Percentiles rank a stretch among this genome's conserved stretches.
These are phyloP conservation scores for Brachypodium distachyon DNA, from an alignment of 202 grass and related monocot species.

Conservation along the genomic window DNA sequence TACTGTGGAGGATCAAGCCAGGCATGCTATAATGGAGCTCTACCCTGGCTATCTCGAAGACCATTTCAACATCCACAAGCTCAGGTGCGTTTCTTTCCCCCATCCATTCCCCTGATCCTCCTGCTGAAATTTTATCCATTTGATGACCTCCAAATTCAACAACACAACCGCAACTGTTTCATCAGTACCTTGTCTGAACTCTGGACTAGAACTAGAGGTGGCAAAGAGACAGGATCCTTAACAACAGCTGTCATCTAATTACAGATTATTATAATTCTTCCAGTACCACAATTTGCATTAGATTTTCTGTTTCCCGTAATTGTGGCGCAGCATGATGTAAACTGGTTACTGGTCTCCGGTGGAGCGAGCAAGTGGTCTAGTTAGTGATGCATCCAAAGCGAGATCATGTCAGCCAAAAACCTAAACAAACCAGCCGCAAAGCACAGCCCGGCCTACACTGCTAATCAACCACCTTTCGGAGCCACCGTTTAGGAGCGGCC, in stretches of 20 bases:
- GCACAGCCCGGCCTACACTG: background rate
- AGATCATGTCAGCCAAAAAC: conserved; percentile 26
- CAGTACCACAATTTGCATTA: conserved; percentile 25
- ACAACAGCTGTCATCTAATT: background rate
- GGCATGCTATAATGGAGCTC: conserved; percentile 86
- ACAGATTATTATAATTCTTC: too few relatives aligned
- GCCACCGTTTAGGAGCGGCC: background rate
- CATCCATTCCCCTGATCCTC: background rate
- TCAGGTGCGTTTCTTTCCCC: conserved; percentile 31
- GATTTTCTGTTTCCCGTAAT: conserved; percentile 4
- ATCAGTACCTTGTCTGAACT: background rate
- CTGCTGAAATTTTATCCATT: background rate
- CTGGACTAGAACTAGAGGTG: background rate
- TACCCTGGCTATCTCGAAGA: conserved; percentile 82
- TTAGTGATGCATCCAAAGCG: conserved; percentile 14
- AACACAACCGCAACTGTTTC: background rate
- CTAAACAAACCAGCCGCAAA: background rate
- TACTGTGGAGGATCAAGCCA: conserved; percentile 16
- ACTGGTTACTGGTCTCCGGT: conserved; percentile 12
- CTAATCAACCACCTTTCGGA: background rate
- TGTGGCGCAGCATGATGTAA: conserved; percentile 26
- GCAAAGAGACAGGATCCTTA: background rate
- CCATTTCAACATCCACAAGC: conserved; percentile 64
- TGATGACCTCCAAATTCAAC: background rate
- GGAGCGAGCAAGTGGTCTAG: conserved; percentile 21